phyloP scores from a whole-genome alignment of 1,284 basidiomycete species.

The Apiotrichum porosum region DNA sequence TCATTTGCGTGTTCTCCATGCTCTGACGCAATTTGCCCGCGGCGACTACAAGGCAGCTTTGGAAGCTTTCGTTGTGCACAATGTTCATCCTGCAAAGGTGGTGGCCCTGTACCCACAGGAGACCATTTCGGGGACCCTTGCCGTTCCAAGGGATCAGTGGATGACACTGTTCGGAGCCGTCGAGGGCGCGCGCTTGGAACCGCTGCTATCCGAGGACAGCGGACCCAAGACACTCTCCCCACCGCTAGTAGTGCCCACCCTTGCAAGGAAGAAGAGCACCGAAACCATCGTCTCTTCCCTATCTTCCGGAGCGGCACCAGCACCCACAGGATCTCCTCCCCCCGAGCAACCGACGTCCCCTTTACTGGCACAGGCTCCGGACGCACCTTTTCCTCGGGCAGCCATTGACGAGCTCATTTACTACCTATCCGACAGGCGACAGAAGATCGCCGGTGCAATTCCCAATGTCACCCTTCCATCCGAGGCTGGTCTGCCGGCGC shows the following conservation, averaged over 20 bases:
- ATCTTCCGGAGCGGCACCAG: constrained; percentile 9
- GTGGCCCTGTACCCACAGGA: constrained; percentile 77
- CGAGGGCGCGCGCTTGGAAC: constrained; percentile 38
- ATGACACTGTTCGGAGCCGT: constrained; percentile 81
- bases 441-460: constrained; percentile 73
- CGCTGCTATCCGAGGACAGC: constrained; percentile 2
- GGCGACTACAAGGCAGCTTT: constrained; percentile 58
- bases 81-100: constrained; percentile 89
- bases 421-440: constrained; percentile 73
- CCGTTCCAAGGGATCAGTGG: constrained; percentile 66
- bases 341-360: not conserved
- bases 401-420: constrained; percentile 52
- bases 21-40: constrained; percentile 66
- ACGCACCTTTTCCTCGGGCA: constrained; percentile 24
- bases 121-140: constrained; percentile 70
- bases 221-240: too few species aligned
- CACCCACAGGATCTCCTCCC: too few species aligned
- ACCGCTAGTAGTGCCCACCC: too few species aligned
- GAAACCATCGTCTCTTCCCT: constrained; percentile 25
- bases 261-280: constrained; percentile 36
- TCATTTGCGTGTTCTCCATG: constrained; percentile 64
- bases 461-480: constrained; percentile 60
- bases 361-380: not conserved
- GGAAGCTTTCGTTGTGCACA: constrained; percentile 78
- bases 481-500: constrained; percentile 37